Conservation (phyloP, 306 rosid species). For the Inga oerstediana region DNA sequence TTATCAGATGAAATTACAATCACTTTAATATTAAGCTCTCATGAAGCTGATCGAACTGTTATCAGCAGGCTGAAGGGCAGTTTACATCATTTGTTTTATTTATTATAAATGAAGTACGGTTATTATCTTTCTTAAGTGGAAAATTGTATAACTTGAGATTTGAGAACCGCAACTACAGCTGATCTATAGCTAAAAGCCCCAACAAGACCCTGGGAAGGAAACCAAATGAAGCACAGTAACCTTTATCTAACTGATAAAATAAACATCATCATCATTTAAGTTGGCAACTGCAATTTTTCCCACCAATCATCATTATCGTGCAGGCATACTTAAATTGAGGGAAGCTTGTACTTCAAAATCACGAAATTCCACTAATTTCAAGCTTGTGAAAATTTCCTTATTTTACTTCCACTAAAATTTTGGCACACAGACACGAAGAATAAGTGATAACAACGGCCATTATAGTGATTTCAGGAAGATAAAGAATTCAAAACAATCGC, state of each 20-base stretch:
- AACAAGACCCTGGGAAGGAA: slow-evolving; percentile 14
- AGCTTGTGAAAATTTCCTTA: slow-evolving; percentile 11
- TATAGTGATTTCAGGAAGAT: neutral
- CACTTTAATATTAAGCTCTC: neutral
- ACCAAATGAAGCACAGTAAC: neutral
- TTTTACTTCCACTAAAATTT: neutral
- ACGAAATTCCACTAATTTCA: slow-evolving; percentile 21
- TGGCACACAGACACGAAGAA: slow-evolving; percentile 9
- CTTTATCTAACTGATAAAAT: neutral
- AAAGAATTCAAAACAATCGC: neutral
- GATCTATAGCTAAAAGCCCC: slow-evolving; percentile 10
- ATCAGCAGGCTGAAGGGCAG: neutral
- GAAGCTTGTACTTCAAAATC: neutral
- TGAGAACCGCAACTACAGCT: slow-evolving; percentile 7
- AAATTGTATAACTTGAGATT: slow-evolving; percentile 1
- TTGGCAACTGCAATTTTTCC: slow-evolving; percentile 8
- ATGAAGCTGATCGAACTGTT: slow-evolving; percentile 5
- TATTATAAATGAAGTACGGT: neutral
- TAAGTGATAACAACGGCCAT: slow-evolving; percentile 15
- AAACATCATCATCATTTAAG: slow-evolving; percentile 2
- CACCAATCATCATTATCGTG: slow-evolving; percentile 14
- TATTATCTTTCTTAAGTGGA: neutral
- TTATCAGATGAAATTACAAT: neutral
- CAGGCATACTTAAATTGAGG: slow-evolving; percentile 10
- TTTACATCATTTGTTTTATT: neutral